Evolutionary conservation across 495 filamentous ascomycete species (phyloP).

Genomic region (Trichoderma gamsii): DNA sequence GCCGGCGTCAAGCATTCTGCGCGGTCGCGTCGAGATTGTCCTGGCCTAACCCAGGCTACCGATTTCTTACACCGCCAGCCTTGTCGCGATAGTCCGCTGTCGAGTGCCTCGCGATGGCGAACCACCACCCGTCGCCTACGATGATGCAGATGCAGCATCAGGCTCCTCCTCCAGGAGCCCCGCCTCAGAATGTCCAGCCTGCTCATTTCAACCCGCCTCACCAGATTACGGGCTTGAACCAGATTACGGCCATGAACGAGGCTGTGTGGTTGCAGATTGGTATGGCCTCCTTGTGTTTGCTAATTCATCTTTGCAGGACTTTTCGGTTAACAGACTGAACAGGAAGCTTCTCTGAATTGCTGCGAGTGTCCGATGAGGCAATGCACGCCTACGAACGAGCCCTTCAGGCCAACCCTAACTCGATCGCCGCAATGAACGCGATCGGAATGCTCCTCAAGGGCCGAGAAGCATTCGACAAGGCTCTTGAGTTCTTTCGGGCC

Average conservation of each 20-base stretch:
- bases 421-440: conserved; percentile 87
- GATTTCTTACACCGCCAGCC: conserved; percentile 1
- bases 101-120: conserved; percentile 36
- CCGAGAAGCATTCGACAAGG: conserved; percentile 88
- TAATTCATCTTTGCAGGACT: conserved; percentile 3
- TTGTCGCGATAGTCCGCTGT: conserved; percentile 6
- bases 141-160: conserved; percentile 56
- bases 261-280: conserved; percentile 91
- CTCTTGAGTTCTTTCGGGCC: conserved; percentile 85
- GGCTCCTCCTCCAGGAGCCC: conserved; percentile 42
- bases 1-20: background rate
- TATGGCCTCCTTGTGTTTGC: conserved; percentile 41
- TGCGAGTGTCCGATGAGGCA: conserved; percentile 83
- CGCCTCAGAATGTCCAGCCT: conserved; percentile 30
- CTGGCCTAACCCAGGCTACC: background rate
- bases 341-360: conserved; percentile 82
- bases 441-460: conserved; percentile 86
- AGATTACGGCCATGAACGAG: conserved; percentile 61
- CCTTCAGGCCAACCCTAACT: conserved; percentile 79
- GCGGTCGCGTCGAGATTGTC: background rate
- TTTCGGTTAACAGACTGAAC: conserved; percentile 24
- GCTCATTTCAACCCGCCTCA: conserved; percentile 35
- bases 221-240: conserved; percentile 35
- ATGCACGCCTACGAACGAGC: conserved; percentile 85
- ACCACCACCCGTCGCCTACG: conserved; percentile 51